Base-by-base conservation (phyloP, 805 yeast genomes). In the Spathaspora girioi region DNA sequence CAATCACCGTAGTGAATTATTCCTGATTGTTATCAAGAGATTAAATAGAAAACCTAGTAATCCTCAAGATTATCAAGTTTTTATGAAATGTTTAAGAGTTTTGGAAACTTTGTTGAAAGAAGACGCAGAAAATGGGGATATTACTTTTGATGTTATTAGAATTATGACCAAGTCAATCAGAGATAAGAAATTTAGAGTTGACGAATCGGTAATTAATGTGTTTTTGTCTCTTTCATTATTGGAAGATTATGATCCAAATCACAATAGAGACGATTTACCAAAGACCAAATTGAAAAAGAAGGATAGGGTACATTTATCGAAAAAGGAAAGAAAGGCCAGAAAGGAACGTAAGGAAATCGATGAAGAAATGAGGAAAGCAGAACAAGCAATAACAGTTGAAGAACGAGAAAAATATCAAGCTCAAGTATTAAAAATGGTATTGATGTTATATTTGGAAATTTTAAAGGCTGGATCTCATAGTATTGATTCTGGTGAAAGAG, bases 301-400 rank as follows among this genome's bases (percentile, higher is more conserved):
- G 66, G 96, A 94, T 66, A 78, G 97, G 59, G 90, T 89, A 3
- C 96, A 92, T 73, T 70, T 93, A 47, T 84, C 96, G n/a, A 93
- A 93, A 66, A 87, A 87, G 67, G 93, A 93, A 68, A 79, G 88
- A 59, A 94, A 94, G 62, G 86, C 83, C 17, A 80, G 96, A 56
- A 92, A 92, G 65, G 98, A 93, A 64, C 76, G 86, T 60, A 88
- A 87, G 59, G 83, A 78, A 57, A 93, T 94, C 53, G 98, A 93
- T 54, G 89, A 88, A 62, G 99, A 94, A 69, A 76, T 91, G 82
- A 78, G 85, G 57, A 79, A 75, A 56, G 98, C 98, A 7, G 97
- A 94, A 66, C 86, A 83, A 54, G 87, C 92, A 1, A 86, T 94
- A 2, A 86, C 96, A 2, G 85, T 84, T 4, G 94, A 92, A 66